Evolutionary conservation across 2,329 filamentous ascomycete genomes (phyloP).

Genomic region (Exophiala phaeomuriformis): DNA sequence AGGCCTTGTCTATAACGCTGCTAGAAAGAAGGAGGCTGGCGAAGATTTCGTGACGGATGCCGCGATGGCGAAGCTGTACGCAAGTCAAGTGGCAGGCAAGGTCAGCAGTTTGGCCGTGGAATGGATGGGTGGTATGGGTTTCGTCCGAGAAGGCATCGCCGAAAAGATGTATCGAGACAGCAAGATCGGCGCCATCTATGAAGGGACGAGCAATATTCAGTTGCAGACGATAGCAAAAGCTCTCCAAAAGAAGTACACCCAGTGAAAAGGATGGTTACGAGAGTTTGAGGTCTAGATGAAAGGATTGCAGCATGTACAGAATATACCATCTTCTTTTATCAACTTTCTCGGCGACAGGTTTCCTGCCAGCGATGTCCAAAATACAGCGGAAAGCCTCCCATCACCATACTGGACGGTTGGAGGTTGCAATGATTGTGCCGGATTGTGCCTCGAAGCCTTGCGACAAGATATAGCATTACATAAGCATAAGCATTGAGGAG

Average conservation of each 20-base stretch:
- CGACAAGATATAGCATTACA: too few relatives aligned
- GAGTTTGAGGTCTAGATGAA: background rate
- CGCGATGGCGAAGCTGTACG: slow-evolving; percentile 95
- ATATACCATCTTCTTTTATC: too few relatives aligned
- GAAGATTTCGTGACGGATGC: slow-evolving; percentile 92
- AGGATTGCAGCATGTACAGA: background rate
- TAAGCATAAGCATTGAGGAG: too few relatives aligned
- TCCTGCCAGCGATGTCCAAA: too few relatives aligned
- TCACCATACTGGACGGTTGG: too few relatives aligned
- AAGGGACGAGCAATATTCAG: slow-evolving; percentile 67
- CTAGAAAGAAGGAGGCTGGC: slow-evolving; percentile 95
- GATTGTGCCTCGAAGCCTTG: too few relatives aligned
- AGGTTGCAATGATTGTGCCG: too few relatives aligned
- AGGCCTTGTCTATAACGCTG: slow-evolving; percentile 89
- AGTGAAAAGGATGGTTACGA: slow-evolving; percentile 30
- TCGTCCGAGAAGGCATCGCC: slow-evolving; percentile 88
- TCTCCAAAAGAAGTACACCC: slow-evolving; percentile 62
- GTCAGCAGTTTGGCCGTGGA: slow-evolving; percentile 84
- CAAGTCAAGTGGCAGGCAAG: slow-evolving; percentile 82
- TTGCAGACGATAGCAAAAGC: slow-evolving; percentile 63
- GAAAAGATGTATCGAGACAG: slow-evolving; percentile 98
- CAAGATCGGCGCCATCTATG: slow-evolving; percentile 98
- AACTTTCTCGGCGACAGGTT: too few relatives aligned
- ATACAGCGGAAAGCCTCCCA: too few relatives aligned
- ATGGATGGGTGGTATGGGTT: slow-evolving; percentile 99